Conservation (phyloP, 805 yeast genomes). For the Blastobotrys terrestris region DNA sequence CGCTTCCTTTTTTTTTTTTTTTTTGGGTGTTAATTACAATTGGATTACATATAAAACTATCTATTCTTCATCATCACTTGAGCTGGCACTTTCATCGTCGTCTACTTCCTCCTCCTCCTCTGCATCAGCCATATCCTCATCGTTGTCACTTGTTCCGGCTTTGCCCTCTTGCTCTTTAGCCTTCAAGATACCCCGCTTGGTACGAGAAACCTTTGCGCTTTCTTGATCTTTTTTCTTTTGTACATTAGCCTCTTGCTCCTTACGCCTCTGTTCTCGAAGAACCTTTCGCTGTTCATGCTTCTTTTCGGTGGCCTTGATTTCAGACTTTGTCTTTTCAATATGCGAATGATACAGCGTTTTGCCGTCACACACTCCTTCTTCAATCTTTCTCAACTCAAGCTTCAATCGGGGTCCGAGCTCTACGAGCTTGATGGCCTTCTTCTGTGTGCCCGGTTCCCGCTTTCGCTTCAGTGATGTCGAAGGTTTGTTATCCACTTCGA, state of each 20-base stretch:
- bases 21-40: too few relatives aligned
- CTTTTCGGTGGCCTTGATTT: conserved; percentile 56
- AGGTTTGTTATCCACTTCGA: conserved; percentile 12
- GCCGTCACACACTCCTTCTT: conserved; percentile 86
- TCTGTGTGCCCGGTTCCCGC: conserved; percentile 33
- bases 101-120: conserved; percentile 35
- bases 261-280: conserved; percentile 64
- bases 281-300: conserved; percentile 56
- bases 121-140: conserved; percentile 22
- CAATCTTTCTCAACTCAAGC: conserved; percentile 73
- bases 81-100: conserved; percentile 32
- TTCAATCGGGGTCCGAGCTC: conserved; percentile 90
- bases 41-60: conserved; percentile 4
- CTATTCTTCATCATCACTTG: conserved; percentile 16
- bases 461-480: conserved; percentile 11
- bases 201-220: conserved; percentile 67
- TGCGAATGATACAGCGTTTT: conserved; percentile 79
- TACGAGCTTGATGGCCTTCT: conserved; percentile 84
- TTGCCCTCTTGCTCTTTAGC: conserved; percentile 18
- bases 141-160: too few relatives aligned
- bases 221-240: conserved; percentile 64
- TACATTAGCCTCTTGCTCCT: conserved; percentile 73
- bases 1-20: not conserved
- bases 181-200: conserved; percentile 43
- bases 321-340: conserved; percentile 56